Base-by-base conservation (phyloP, 352 stramenopile genomes). In the Salisapilia sapeloensis region DNA sequence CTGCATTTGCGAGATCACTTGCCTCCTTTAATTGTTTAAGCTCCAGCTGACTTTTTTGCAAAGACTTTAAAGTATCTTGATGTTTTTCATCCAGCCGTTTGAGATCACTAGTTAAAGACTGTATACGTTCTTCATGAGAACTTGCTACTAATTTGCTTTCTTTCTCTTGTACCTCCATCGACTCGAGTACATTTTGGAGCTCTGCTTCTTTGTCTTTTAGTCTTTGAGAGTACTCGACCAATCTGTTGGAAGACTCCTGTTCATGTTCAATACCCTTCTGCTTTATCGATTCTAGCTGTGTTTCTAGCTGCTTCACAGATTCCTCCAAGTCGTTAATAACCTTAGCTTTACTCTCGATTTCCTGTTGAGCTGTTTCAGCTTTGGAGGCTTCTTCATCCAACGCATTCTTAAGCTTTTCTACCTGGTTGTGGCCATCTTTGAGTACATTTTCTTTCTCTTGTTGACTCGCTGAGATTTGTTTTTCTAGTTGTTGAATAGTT, bases 181-280 rank as follows among this genome's bases (percentile, higher is more conserved):
- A 31, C 16, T 14, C 6, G 6, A 31, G 16, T 6, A 6, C 26
- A 16, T 31, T 31, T 6, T 6, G 6, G 14, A 31, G 26, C 6
- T 31, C n/a, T n/a, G 16, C 14, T 6, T 31, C 26, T 6, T 6
- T 31, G 6, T 6, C 19, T 31, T 6, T 31, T 16, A 31, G 14
- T 31, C 3, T 31, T 31, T 31, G 14, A 31, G 26, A 6, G 26
- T 31, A 31, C 19, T 14, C 6, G 24, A n/a, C 24, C n/a, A 12
- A 12, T n/a, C 12, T 29, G 24, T 29, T 29, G 6, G 19, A 16
- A 19, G n/a, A n/a, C 15, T 75, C 40, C 28, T 46, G 42, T 0
- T 35, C 40, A 2, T 60, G 30, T 34, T 66, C 47, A 2, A 58
- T 50, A 24, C 58, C 43, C 4, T 35, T 49, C 5, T 49, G 24